phyloP scores from a whole-genome alignment of 306 rosid genomes.

The Erythrophleum fordii region DNA sequence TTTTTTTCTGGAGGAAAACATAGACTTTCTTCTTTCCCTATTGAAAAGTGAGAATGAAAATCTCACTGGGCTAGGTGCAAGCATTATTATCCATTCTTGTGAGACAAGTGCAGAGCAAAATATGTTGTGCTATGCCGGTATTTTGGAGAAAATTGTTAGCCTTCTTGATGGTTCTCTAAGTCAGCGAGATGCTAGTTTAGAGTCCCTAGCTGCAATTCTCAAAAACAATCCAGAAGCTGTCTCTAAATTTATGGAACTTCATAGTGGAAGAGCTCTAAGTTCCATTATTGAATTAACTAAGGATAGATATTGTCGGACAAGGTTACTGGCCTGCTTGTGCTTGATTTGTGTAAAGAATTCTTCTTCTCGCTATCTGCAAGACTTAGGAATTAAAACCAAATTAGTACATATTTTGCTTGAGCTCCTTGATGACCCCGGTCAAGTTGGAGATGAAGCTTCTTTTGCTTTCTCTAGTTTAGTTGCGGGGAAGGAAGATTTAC shows the following conservation, averaged over 20 bases:
- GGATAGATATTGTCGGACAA: constrained; percentile 78
- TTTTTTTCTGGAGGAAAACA: constrained; percentile 62
- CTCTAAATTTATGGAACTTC: constrained; percentile 68
- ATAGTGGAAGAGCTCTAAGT: constrained; percentile 63
- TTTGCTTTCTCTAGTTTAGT: constrained; percentile 75
- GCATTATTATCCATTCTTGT: constrained; percentile 86
- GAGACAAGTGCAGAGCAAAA: constrained; percentile 66
- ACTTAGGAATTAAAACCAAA: constrained; percentile 74
- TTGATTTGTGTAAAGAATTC: constrained; percentile 82
- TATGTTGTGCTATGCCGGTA: constrained; percentile 65
- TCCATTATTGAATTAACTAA: constrained; percentile 75
- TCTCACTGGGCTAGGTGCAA: constrained; percentile 89
- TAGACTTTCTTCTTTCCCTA: constrained; percentile 75
- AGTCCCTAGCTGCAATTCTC: constrained; percentile 72
- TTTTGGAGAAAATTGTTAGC: constrained; percentile 64
- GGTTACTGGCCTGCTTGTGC: constrained; percentile 82
- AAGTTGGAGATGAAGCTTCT: constrained; percentile 92
- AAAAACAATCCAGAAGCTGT: constrained; percentile 69
- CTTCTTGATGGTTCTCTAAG: constrained; percentile 82
- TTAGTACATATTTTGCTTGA: constrained; percentile 85
- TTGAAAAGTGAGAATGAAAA: constrained; percentile 81
- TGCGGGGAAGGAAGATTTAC: constrained; percentile 80
- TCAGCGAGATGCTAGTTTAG: constrained; percentile 94
- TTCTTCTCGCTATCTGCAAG: constrained; percentile 75
- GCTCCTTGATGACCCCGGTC: constrained; percentile 89